Percentiles rank a stretch among this genome's conserved stretches.
Evolutionary conservation across 78 protist genomes (phyloP).

Genomic region (Guillardia theta): DNA sequence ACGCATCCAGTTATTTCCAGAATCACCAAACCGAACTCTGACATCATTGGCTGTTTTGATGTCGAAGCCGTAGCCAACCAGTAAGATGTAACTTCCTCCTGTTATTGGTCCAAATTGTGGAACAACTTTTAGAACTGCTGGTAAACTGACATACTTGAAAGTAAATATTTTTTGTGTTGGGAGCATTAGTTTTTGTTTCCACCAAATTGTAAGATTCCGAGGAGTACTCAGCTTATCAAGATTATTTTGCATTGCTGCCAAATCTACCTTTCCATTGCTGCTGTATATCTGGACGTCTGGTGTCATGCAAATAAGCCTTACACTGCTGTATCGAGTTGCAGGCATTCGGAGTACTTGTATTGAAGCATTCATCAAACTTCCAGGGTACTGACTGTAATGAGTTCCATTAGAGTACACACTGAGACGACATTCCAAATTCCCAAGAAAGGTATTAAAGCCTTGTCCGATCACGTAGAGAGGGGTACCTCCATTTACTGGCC

Average conservation of each 20-base stretch:
- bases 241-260: not conserved
- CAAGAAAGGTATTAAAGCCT: not conserved
- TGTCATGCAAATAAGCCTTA: not conserved
- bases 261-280: not conserved
- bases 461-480: not conserved
- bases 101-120: not conserved
- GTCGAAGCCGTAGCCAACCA: not conserved
- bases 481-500: not conserved
- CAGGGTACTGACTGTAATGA: not conserved
- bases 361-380: not conserved
- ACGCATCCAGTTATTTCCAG: slow-evolving; percentile 1
- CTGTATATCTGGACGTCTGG: not conserved
- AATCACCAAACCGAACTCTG: not conserved
- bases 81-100: not conserved
- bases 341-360: not conserved
- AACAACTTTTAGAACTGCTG: not conserved
- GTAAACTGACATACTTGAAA: not conserved
- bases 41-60: not conserved
- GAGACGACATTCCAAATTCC: not conserved
- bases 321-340: not conserved
- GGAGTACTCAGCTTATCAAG: not conserved
- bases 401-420: not conserved
- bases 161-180: not conserved
- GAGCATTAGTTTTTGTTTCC: not conserved
- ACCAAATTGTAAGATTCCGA: not conserved